Evolutionary conservation across 257 asterid genomes (phyloP).

Genomic region (Ilex asprella): DNA sequence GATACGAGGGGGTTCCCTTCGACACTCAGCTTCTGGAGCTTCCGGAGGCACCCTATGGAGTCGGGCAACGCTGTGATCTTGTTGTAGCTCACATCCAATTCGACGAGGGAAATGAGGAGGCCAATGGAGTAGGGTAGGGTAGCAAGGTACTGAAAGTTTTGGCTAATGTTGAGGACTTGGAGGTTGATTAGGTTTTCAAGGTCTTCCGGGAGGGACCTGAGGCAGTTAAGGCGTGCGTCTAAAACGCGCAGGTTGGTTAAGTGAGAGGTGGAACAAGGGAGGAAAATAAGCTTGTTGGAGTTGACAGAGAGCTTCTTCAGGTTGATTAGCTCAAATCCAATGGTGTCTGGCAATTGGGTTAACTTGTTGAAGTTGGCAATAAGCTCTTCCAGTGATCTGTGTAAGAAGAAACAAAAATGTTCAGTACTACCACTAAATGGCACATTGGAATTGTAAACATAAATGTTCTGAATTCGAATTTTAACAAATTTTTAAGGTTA

Average conservation of each 20-base stretch:
- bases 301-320: constrained; percentile 61
- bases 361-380: constrained; percentile 80
- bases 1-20: constrained; percentile 81
- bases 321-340: constrained; percentile 70
- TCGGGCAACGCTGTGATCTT: constrained; percentile 53
- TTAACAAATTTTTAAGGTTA: no score
- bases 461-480: no score
- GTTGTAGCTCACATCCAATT: constrained; percentile 82
- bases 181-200: constrained; percentile 78
- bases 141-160: constrained; percentile 66
- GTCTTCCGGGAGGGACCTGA: constrained; percentile 72
- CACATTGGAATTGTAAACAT: no score
- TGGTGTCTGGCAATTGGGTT: constrained; percentile 59
- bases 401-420: no score
- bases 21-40: constrained; percentile 58
- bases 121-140: constrained; percentile 75
- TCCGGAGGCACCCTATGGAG: constrained; percentile 75
- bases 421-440: no score
- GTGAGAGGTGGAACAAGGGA: constrained; percentile 78
- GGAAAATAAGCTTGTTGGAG: constrained; percentile 65
- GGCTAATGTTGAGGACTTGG: constrained; percentile 68
- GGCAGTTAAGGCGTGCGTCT: constrained; percentile 82
- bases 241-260: constrained; percentile 58
- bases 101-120: constrained; percentile 64
- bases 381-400: constrained; percentile 72